A percentile compares a stretch with the other conserved stretches of the same genome.
Evolutionary conservation across 208 protist genomes (phyloP).

Genomic region (Trypanosoma congolense): DNA sequence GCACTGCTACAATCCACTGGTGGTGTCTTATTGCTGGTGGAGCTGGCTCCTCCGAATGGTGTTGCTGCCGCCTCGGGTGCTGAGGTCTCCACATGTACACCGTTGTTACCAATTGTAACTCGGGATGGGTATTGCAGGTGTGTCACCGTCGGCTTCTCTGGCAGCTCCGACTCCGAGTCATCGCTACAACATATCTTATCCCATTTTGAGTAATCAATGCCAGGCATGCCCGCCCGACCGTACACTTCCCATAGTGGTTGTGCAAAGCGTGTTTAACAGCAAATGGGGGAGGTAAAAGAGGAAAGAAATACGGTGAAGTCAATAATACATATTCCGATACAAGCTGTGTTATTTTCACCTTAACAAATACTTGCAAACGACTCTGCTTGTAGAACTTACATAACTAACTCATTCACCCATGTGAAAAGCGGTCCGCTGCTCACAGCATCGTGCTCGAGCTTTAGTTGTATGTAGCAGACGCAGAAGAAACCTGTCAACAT

Average conservation of each 20-base stretch:
- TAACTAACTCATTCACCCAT: too few relatives aligned
- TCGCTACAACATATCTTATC: slow-evolving; percentile 47
- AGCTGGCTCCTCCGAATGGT: slow-evolving; percentile 32
- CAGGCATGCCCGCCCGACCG: slow-evolving; percentile 20
- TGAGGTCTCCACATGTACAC: slow-evolving; percentile 33
- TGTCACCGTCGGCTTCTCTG: slow-evolving; percentile 30
- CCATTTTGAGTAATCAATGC: slow-evolving; percentile 87
- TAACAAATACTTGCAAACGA: too few relatives aligned
- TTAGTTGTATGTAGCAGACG: too few relatives aligned
- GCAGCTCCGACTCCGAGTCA: slow-evolving; percentile 10
- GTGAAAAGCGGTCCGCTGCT: too few relatives aligned
- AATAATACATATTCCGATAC: too few relatives aligned
- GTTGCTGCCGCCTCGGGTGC: slow-evolving; percentile 34
- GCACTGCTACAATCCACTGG: not conserved
- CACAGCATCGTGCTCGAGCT: too few relatives aligned
- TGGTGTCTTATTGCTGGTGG: not conserved
- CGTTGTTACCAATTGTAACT: slow-evolving; percentile 55
- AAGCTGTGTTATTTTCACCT: too few relatives aligned
- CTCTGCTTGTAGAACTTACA: too few relatives aligned
- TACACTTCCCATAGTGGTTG: too few relatives aligned
- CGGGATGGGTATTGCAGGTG: slow-evolving; percentile 56
- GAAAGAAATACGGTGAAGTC: too few relatives aligned
- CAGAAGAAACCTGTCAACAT: too few relatives aligned
- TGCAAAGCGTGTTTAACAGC: too few relatives aligned
- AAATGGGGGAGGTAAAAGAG: not conserved